Percentiles rank a stretch among this genome's conserved stretches.
These are phyloP conservation scores for Begonia masoniana DNA, from an alignment of 306 rosid genomes.

Conservation along the genomic window DNA sequence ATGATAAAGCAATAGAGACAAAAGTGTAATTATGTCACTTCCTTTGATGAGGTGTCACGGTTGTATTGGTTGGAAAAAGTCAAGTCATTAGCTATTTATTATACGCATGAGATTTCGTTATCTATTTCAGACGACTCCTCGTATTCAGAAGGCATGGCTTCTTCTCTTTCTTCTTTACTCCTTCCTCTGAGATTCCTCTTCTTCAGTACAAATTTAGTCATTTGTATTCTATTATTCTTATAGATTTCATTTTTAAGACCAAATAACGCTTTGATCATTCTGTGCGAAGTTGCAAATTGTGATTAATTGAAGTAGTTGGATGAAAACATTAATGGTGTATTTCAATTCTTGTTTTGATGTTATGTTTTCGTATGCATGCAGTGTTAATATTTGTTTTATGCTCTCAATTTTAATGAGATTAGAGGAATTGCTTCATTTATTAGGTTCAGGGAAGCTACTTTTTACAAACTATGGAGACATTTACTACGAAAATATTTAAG, in stretches of 20 bases:
- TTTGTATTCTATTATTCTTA: neutral
- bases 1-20: too few species aligned
- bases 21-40: too few species aligned
- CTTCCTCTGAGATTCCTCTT: constrained; percentile 5
- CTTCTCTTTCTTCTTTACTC: constrained; percentile 31
- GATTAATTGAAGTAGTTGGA: too few species aligned
- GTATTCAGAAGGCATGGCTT: constrained; percentile 29
- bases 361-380: neutral
- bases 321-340: too few species aligned
- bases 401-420: neutral
- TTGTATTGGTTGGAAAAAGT: neutral
- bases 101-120: constrained; percentile 48
- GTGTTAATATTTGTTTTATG: neutral
- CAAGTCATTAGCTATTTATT: neutral
- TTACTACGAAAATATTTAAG: constrained; percentile 20
- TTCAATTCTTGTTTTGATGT: too few species aligned
- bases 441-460: constrained; percentile 18
- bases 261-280: neutral
- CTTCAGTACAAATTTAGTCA: neutral
- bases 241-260: too few species aligned
- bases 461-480: constrained; percentile 18
- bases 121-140: constrained; percentile 28
- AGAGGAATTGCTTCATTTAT: neutral
- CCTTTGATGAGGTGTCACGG: neutral
- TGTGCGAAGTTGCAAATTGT: too few species aligned